phyloP scores from a whole-genome alignment of 495 filamentous ascomycete species.

The Lasiosphaeriaceae sp. region DNA sequence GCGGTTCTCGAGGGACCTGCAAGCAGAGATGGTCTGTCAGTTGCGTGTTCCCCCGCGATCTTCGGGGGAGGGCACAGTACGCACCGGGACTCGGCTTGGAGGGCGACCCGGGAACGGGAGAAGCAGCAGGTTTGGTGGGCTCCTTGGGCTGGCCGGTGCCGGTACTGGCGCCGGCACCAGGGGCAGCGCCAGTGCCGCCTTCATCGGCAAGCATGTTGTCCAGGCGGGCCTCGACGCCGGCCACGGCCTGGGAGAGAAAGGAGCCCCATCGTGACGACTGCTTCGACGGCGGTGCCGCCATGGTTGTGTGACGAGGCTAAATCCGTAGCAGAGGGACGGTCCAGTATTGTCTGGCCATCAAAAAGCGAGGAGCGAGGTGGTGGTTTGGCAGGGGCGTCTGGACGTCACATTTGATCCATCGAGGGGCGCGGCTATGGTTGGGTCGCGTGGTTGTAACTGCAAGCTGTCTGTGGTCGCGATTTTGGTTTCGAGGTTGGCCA shows the following conservation, averaged over 20 bases:
- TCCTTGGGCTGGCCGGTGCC: constrained; percentile 28
- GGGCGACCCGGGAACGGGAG: constrained; percentile 21
- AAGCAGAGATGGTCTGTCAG: constrained; percentile 12
- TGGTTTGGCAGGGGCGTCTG: constrained; percentile 2
- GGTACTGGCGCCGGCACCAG: constrained; percentile 4
- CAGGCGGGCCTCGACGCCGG: constrained; percentile 86
- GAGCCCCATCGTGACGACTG: constrained; percentile 64
- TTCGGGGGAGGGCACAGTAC: neutral
- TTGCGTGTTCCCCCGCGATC: neutral
- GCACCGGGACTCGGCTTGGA: constrained; percentile 26
- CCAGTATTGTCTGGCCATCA: constrained; percentile 6
- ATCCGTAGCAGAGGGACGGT: neutral
- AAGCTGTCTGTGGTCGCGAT: neutral
- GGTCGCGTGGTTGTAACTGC: neutral
- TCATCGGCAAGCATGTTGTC: constrained; percentile 87
- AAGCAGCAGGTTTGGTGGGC: constrained; percentile 19
- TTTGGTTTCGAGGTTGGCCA: too few species aligned
- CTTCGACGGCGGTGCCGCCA: constrained; percentile 30
- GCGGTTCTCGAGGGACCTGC: constrained; percentile 45
- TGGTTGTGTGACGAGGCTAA: constrained; percentile 9
- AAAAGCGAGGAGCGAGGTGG: neutral
- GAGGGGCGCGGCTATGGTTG: neutral
- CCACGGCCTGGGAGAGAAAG: constrained; percentile 87
- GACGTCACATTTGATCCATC: constrained; percentile 15
- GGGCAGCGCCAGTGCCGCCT: constrained; percentile 18